Evolutionary conservation across 306 rosid species (phyloP), one percentile per base, ranked within the genome.

Genomic region (Cyclanthera cordifolia): DNA sequence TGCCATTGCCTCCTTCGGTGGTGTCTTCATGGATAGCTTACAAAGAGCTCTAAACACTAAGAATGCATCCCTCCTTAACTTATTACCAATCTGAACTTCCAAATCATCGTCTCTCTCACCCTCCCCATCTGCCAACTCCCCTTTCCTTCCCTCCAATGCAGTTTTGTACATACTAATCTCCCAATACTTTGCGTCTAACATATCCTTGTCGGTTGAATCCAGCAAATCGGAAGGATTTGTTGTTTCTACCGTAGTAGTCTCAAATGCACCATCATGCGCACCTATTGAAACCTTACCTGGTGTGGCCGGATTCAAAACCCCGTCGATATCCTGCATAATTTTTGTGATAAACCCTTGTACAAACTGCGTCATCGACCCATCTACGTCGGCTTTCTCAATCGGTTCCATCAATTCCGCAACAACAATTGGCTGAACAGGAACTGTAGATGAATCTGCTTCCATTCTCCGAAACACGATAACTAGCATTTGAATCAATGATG

Each of bases 131-230:
- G 82, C 96, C 76, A 94, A 77, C 75, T 94, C 99, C 7, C 88
- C 97, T 43, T 94, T 94, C 79, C 99, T 76, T 9, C 92, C 99
- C 78, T 94, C 99, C 86, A 94, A 79, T 0, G 99, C 99, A n/a
- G 96, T 86, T 83, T 94, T 94, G 37, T 94, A 94, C 99, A 94
- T 94, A 63, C 99, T 94, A 67, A 94, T 94, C 78, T 94, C 99
- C 99, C 99, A 94, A 71, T 94, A 94, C 79, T 94, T 94, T 0
- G 99, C 99, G 78, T 94, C 99, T 84, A 94, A 79, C 99, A 94
- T 94, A 74, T 94, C 99, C 80, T 94, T 94, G 70, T 94, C 99
- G 3, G 96, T 94, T 1, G 99, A 94, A 76, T 94, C 99, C 84
- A 94, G 76, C 81, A 94, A 86, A 74, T 94, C 99, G 21, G 99